Evolutionary conservation across 2,329 filamentous ascomycete species (phyloP).

Genomic region (Fusarium hainanense): DNA sequence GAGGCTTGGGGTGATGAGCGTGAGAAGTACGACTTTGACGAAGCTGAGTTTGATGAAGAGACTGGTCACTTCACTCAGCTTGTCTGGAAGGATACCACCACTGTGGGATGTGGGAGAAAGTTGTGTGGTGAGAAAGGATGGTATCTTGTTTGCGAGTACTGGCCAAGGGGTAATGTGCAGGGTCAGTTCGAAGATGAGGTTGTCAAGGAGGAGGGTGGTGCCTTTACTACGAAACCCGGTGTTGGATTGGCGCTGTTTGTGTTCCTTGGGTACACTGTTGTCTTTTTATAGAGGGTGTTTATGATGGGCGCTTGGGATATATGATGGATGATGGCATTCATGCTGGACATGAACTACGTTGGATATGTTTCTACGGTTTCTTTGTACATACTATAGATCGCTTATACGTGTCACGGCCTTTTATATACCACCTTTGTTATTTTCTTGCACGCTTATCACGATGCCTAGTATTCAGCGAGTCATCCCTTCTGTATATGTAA

Average conservation of each 20-base stretch:
- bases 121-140: constrained; percentile 64
- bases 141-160: constrained; percentile 78
- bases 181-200: constrained; percentile 60
- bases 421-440: constrained; percentile 1
- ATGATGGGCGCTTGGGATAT: not conserved
- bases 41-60: constrained; percentile 65
- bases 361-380: constrained; percentile 3
- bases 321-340: constrained; percentile 13
- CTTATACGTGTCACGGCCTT: not conserved
- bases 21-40: constrained; percentile 66
- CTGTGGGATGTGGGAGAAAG: constrained; percentile 65
- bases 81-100: constrained; percentile 73
- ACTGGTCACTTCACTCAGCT: constrained; percentile 81
- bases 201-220: constrained; percentile 31
- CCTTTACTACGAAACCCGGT: constrained; percentile 18
- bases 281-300: constrained; percentile 16
- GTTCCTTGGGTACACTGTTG: constrained; percentile 31
- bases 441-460: not conserved
- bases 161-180: constrained; percentile 72
- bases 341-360: constrained; percentile 29
- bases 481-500: not conserved
- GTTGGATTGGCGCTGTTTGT: constrained; percentile 30
- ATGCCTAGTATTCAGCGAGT: not conserved
- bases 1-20: constrained; percentile 71
- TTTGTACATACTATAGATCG: constrained; percentile 9